These are phyloP conservation scores for Malus sieversii DNA, from an alignment of 306 rosid genomes.

Conservation along the genomic window DNA sequence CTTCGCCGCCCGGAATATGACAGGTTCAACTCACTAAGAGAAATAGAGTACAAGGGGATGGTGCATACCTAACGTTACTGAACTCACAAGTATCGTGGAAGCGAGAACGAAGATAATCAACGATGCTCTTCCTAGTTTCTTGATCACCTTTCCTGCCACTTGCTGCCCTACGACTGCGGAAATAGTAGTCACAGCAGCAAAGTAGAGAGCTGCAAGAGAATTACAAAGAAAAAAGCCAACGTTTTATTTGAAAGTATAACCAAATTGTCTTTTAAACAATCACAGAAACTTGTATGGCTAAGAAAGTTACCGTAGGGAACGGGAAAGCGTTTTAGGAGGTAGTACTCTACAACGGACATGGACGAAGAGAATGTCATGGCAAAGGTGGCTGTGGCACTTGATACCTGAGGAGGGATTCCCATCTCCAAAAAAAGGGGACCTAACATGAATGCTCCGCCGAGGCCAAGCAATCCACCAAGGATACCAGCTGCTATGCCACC, in stretches of 20 bases:
- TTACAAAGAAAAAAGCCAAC: background rate
- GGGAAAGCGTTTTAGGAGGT: conserved; percentile 66
- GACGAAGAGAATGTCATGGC: conserved; percentile 70
- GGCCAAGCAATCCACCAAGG: conserved; percentile 77
- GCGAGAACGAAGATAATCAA: conserved; percentile 68
- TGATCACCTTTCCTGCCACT: conserved; percentile 47
- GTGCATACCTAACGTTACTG: conserved; percentile 45
- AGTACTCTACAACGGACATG: conserved; percentile 74
- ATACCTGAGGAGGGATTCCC: conserved; percentile 78
- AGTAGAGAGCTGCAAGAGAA: conserved; percentile 43
- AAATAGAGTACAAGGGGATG: background rate
- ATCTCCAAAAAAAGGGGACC: conserved; percentile 74
- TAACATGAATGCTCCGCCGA: conserved; percentile 78
- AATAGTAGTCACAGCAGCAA: conserved; percentile 39
- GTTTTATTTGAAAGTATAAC: too few relatives aligned
- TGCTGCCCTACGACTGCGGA: conserved; percentile 66
- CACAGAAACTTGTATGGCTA: background rate
- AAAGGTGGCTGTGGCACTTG: conserved; percentile 80
- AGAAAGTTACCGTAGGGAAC: conserved; percentile 51
- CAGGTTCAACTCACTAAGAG: background rate
- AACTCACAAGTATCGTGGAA: conserved; percentile 52
- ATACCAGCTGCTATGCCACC: conserved; percentile 55
- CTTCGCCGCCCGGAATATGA: background rate
- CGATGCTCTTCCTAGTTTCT: conserved; percentile 60
- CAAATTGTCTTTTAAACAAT: background rate